Evolutionary conservation across 441 rosid species (phyloP).

Genomic region (Gossypium davidsonii): DNA sequence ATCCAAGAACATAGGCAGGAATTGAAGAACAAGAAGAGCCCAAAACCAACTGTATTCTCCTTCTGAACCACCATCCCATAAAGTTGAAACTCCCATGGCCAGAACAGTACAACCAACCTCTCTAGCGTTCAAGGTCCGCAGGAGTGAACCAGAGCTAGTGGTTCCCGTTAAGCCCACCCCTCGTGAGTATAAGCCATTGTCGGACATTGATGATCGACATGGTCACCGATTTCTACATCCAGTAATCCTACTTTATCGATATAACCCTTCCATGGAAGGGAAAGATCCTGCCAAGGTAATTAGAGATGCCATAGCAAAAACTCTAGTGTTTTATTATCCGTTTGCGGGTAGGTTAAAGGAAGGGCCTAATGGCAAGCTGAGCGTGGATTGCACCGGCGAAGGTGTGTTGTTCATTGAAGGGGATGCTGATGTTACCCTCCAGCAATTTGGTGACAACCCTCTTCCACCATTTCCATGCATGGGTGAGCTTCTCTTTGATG

Average conservation of each 20-base stretch:
- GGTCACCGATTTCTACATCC: background rate
- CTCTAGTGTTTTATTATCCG: slow-evolving; percentile 5
- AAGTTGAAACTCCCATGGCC: background rate
- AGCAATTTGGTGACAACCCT: slow-evolving; percentile 3
- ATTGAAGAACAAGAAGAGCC: too few species aligned
- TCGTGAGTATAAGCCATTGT: background rate
- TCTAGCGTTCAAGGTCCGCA: background rate
- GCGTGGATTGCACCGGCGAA: slow-evolving; percentile 21
- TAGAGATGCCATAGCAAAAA: slow-evolving; percentile 2
- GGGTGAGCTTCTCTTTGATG: slow-evolving; percentile 8
- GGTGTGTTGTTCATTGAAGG: slow-evolving; percentile 24
- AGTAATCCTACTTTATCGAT: background rate
- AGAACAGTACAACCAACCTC: background rate
- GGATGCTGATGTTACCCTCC: slow-evolving; percentile 14
- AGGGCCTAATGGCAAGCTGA: slow-evolving; percentile 10
- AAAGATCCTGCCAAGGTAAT: slow-evolving; percentile 1
- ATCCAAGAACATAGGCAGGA: too few species aligned
- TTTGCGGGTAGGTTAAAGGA: slow-evolving; percentile 11
- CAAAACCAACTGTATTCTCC: too few species aligned
- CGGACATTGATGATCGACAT: background rate
- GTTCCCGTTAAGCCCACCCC: background rate
- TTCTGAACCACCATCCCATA: background rate
- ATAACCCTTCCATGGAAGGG: background rate
- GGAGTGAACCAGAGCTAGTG: background rate
- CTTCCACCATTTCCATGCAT: slow-evolving; percentile 16